Evolutionary conservation across 1,139 yeast genomes (phyloP), one percentile per base, ranked within the genome.

Genomic region (Diutina catenulata): DNA sequence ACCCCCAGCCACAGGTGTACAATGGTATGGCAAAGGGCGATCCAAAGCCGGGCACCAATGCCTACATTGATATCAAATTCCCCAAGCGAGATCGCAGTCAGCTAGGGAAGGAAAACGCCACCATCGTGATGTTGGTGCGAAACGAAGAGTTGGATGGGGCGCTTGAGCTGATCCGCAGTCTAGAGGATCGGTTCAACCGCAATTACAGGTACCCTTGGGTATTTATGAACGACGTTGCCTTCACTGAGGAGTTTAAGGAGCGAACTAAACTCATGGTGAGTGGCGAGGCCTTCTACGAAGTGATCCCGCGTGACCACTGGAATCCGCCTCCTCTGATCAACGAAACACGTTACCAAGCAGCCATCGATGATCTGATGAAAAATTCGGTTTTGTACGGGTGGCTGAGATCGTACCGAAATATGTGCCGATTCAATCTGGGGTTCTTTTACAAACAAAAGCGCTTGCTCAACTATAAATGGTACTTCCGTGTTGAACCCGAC

Each of bases 211-310:
- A 70, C 42, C 71, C 71, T 1, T 62, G 73, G 69, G 66, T 68
- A 4, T 66, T 68, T 39, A 46, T 65, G 38, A 63, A 64, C 44
- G 73, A 68, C 35, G 70, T 52, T 8, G 69, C 70, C 3, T 64
- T 66, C 43, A 55, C 47, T 20, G 57, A 55, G 15, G 68, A 59
- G 16, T 66, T 66, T 46, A 64, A 57, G 16, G 69, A 63, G 38
- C 53, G 73, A 46, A 87, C 96, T 0, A 64, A 80, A 1, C 69
- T 83, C 22, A 82, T 88, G 94, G 94, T 88, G 0, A 79, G 88
- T 42, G 93, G 95, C 0, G 56, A 70, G 37, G 76, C 88, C 1
- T 67, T 42, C 44, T 64, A 68, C 45, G 73, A 67, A 42, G 50
- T 67, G 35, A 61, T 68, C 2, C 72, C 73, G 0, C 45, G 42